phyloP scores from a whole-genome alignment of 129 eudicot genomes.

The Erigeron canadensis region DNA sequence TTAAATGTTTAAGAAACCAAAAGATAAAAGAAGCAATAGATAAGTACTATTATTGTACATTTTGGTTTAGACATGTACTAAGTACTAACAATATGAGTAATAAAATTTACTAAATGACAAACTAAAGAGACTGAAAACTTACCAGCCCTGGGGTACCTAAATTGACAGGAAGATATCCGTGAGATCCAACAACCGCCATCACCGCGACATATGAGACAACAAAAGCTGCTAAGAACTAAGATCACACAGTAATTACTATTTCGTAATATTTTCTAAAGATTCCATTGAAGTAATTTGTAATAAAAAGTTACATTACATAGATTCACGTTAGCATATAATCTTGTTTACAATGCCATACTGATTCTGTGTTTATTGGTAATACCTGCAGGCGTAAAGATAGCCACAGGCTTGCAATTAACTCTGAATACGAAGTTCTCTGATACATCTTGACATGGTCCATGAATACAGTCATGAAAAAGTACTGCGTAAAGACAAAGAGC shows the following conservation, averaged over 20 bases:
- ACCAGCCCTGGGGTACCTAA: conserved; percentile 95
- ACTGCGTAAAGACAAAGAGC: conserved; percentile 46
- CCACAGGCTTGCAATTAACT: conserved; percentile 82
- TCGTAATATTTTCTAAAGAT: background rate
- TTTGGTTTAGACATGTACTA: too few species aligned
- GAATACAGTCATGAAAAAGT: conserved; percentile 59
- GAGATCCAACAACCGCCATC: conserved; percentile 87
- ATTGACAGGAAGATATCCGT: conserved; percentile 58
- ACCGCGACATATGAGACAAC: conserved; percentile 77
- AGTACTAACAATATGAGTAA: background rate
- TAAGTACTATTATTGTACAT: too few species aligned
- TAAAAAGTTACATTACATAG: conserved; percentile 1
- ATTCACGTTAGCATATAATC: background rate
- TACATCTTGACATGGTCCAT: conserved; percentile 51
- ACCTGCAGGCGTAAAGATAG: conserved; percentile 98
- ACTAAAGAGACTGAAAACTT: conserved; percentile 22
- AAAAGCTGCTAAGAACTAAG: conserved; percentile 87
- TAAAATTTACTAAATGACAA: background rate
- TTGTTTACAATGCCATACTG: background rate
- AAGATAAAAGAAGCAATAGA: too few species aligned
- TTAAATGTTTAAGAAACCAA: too few species aligned
- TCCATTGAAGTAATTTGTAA: background rate
- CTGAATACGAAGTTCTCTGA: conserved; percentile 88
- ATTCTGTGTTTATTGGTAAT: conserved; percentile 20
- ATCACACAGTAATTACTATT: conserved; percentile 20